Evolutionary conservation across 2,329 filamentous ascomycete species (phyloP), one percentile per base, ranked within the genome.

Genomic region (Fusarium aywerte): DNA sequence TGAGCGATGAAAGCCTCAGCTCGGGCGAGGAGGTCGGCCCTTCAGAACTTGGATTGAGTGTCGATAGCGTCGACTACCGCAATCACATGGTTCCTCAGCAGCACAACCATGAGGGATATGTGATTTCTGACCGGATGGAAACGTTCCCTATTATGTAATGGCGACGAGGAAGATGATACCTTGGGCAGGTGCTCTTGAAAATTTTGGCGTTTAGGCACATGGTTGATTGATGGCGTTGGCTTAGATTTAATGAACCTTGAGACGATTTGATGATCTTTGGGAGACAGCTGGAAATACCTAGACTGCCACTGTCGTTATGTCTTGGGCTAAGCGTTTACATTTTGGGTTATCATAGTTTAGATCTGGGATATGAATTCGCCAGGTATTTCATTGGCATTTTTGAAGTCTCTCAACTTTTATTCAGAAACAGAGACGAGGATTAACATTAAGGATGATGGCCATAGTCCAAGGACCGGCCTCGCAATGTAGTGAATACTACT

Each of bases 1-100:
- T 87, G 44, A 87, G 85, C 63, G 85, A 87, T 52, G 85, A 87
- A 68, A 86, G 85, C 71, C 76, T 88, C 40, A 86, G 84, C 75
- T 86, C 84, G 0, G 81, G 80, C 3, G 85, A 87, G 44, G 85
- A 88, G 45, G 75, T 83, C 25, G 76, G 79, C 5, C 76, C 82
- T 7, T 80, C 79, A 29, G 81, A 85, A 53, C 68, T 85, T 53
- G 80, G 83, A 20, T 71, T 85, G 13, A 77, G 79, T 52, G 77
- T 83, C 42, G 76, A 76, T 31, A 78, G 75, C 50, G 67, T 75
- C 29, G 73, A 78, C 39, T 79, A 77, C 50, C 69, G 69, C 18
- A 75, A 75, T 47, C 73, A 75, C 31, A 69, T 76, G 59, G 64
- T 74, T 32, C 16, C 64, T 33, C 63, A 51, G 42, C 67, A 51